These are phyloP conservation scores for Lentinus polychrous DNA, from an alignment of 1,284 basidiomycete species.

Conservation along the genomic window DNA sequence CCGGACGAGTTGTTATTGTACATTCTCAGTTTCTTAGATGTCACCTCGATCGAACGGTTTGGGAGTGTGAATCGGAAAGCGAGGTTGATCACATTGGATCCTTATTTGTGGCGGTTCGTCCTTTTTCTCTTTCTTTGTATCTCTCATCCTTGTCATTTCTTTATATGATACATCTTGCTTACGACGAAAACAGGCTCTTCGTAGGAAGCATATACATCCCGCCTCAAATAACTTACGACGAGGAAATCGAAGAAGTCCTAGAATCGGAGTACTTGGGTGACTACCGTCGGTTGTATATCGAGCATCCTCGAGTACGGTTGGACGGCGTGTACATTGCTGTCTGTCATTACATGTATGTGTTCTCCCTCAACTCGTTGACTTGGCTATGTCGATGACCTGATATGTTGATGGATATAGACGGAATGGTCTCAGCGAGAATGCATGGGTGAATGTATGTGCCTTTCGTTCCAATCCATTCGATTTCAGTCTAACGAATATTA, in stretches of 20 bases:
- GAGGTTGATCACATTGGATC: slow-evolving; percentile 60
- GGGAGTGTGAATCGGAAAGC: slow-evolving; percentile 67
- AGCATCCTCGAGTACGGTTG: slow-evolving; percentile 75
- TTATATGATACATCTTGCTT: not conserved
- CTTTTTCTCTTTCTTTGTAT: not conserved
- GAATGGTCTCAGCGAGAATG: slow-evolving; percentile 69
- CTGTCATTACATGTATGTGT: slow-evolving; percentile 74
- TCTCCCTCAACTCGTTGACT: not conserved
- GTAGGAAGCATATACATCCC: slow-evolving; percentile 59
- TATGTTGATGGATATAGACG: slow-evolving; percentile 48
- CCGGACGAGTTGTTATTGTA: slow-evolving; percentile 73
- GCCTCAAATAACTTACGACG: slow-evolving; percentile 56
- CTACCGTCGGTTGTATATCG: slow-evolving; percentile 71
- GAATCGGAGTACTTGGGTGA: slow-evolving; percentile 49
- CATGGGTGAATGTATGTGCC: slow-evolving; percentile 80
- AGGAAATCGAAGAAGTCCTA: slow-evolving; percentile 36
- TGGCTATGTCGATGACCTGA: too few relatives aligned
- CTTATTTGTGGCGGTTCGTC: slow-evolving; percentile 71
- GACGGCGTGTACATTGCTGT: slow-evolving; percentile 89
- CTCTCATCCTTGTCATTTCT: slow-evolving; percentile 3
- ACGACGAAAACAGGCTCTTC: slow-evolving; percentile 35
- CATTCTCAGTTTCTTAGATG: slow-evolving; percentile 59
- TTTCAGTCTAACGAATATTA: not conserved
- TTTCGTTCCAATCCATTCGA: too few relatives aligned
- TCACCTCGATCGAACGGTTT: slow-evolving; percentile 70